Base-by-base conservation (phyloP, 2,329 filamentous ascomycete species). In the Nemania bipapillata region DNA sequence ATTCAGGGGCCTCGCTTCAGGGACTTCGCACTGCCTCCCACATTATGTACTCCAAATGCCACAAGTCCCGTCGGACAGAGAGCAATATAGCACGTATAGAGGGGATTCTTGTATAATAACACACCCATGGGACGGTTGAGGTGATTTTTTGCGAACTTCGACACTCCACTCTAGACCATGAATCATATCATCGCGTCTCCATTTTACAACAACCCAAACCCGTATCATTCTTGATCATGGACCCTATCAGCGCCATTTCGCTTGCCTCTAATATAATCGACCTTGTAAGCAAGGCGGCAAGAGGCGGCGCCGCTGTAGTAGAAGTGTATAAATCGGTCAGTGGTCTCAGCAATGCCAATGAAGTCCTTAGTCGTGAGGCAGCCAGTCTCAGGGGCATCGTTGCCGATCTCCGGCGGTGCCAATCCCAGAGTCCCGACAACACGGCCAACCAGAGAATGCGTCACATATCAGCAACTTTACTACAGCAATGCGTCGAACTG, bases 181-280 rank as follows among this genome's bases (percentile, higher is more conserved):
- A n/a, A n/a, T n/a, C n/a, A n/a, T n/a, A n/a, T n/a, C n/a, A n/a
- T n/a, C n/a, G n/a, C n/a, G n/a, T n/a, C n/a, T n/a, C n/a, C n/a
- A n/a, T n/a, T n/a, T n/a, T n/a, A n/a, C n/a, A n/a, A n/a, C n/a
- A n/a, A n/a, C n/a, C n/a, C n/a, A n/a, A n/a, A n/a, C n/a, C n/a
- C n/a, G n/a, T 24, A 35, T 49, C 20, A 49, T 49, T 37, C 8
- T 49, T 6, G 40, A 52, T 0, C 9, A 63, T 63, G 60, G 60
- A 56, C 2, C 50, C 60, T 6, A 0, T 63, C 11, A 49, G 26
- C 9, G 60, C 50, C 12, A 50, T 63, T 49, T 55, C 60, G 5
- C 0, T 63, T 15, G 60, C 60, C 3, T 26, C 12, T 17, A 63
- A 63, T n/a, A 56, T 63, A 37, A 56, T 63, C 26, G 60, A 63